Conservation (phyloP, 345 rosid genomes). For the Euclidium syriacum region DNA sequence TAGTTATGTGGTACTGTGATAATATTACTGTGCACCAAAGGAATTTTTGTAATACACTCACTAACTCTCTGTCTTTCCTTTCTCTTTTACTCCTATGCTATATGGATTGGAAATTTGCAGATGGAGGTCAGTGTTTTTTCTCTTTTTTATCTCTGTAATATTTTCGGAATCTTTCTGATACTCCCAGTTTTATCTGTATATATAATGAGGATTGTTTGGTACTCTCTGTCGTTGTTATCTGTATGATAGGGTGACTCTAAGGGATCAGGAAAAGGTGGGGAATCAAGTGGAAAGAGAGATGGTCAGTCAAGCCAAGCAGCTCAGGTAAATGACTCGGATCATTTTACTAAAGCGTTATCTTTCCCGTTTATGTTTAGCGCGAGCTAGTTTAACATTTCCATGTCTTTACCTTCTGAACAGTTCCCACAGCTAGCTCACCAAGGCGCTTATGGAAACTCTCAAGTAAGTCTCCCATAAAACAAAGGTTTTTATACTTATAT, state of each 20-base stretch:
- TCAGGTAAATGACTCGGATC: constrained; percentile 38
- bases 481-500: neutral
- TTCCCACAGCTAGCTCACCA: constrained; percentile 51
- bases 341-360: neutral
- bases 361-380: neutral
- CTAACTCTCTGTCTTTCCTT: constrained; percentile 5
- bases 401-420: constrained; percentile 10
- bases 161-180: neutral
- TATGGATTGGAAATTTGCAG: constrained; percentile 39
- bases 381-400: neutral
- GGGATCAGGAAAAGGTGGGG: constrained; percentile 71
- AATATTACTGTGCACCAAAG: neutral
- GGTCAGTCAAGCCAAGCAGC: constrained; percentile 38
- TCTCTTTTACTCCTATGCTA: constrained; percentile 6
- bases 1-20: neutral
- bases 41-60: neutral
- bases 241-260: constrained; percentile 63
- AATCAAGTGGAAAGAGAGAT: constrained; percentile 48
- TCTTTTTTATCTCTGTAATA: neutral
- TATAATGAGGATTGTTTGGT: constrained; percentile 13
- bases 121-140: constrained; percentile 62
- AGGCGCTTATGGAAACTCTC: constrained; percentile 51
- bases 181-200: neutral
- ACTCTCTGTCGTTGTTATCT: neutral
- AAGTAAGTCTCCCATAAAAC: constrained; percentile 32